A percentile compares a stretch with the other conserved stretches of the same genome.
Evolutionary conservation across 2,329 filamentous ascomycete genomes (phyloP).

Genomic region (Apiospora rasikravindrae): DNA sequence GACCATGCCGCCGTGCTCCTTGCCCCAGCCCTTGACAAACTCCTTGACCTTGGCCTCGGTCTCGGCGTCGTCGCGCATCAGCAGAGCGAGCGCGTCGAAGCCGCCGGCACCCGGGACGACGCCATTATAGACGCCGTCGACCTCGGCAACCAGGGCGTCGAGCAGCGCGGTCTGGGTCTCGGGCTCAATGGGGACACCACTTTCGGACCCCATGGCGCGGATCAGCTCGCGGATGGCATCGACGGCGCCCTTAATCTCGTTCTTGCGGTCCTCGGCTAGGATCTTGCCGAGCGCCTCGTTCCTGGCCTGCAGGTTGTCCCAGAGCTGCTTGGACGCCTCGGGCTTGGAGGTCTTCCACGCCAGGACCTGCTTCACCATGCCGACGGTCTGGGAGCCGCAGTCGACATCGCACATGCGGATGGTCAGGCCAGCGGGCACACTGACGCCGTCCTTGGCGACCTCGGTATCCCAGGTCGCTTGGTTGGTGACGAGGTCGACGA

Average conservation of each 20-base stretch:
- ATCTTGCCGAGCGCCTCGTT: constrained; percentile 75
- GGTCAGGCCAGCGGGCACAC: constrained; percentile 73
- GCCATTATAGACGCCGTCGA: constrained; percentile 85
- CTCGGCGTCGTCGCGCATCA: constrained; percentile 74
- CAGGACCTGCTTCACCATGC: constrained; percentile 94
- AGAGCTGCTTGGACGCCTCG: constrained; percentile 70
- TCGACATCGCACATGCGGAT: constrained; percentile 96
- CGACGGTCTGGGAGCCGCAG: constrained; percentile 89
- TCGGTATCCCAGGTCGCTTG: constrained; percentile 77
- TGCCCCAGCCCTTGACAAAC: constrained; percentile 70
- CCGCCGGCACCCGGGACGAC: constrained; percentile 95
- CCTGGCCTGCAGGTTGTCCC: constrained; percentile 73
- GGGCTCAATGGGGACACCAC: constrained; percentile 88
- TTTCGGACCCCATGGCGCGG: constrained; percentile 74
- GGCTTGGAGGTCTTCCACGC: constrained; percentile 74
- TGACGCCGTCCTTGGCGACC: constrained; percentile 71
- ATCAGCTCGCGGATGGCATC: constrained; percentile 65
- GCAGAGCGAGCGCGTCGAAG: constrained; percentile 84
- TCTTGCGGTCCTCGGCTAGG: constrained; percentile 57
- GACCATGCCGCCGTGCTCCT: constrained; percentile 64
- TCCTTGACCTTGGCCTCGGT: constrained; percentile 65
- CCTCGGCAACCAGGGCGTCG: constrained; percentile 68
- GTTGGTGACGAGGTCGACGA: constrained; percentile 72
- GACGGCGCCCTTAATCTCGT: constrained; percentile 53
- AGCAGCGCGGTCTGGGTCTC: constrained; percentile 82